Conservation (phyloP, 805 yeast species). For the Candida coleopterorum region DNA sequence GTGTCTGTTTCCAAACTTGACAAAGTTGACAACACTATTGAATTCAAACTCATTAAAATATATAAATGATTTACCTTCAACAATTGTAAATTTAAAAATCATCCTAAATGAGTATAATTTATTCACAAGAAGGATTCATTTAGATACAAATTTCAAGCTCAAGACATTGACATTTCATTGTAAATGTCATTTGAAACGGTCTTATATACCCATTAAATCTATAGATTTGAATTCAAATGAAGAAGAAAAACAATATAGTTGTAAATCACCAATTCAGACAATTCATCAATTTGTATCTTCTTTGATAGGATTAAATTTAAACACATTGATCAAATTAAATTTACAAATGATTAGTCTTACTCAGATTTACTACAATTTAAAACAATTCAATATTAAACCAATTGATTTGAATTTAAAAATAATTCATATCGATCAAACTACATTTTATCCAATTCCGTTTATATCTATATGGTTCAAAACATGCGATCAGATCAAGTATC, state of each 20-base stretch:
- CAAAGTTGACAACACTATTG: neutral
- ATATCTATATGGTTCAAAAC: conserved; percentile 3
- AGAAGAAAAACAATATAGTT: neutral
- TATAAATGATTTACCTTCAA: conserved; percentile 2
- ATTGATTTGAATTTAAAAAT: conserved; percentile 14
- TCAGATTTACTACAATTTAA: neutral
- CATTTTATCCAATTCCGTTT: conserved; percentile 1
- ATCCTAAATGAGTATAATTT: neutral
- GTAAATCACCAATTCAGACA: neutral
- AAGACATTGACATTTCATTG: neutral
- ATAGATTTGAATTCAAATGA: neutral
- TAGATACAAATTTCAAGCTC: neutral
- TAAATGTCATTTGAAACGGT: neutral
- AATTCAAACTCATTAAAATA: neutral
- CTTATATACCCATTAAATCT: neutral
- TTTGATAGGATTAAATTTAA: neutral
- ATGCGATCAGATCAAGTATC: neutral
- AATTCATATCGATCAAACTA: conserved; percentile 19
- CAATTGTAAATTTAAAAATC: conserved; percentile 4
- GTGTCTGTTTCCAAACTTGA: conserved; percentile 1
- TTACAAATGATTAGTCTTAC: conserved; percentile 3
- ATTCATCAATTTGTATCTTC: neutral
- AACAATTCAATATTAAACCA: neutral
- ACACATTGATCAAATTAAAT: neutral
- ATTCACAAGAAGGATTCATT: neutral